Evolutionary conservation across 306 rosid species (phyloP).

Genomic region (Arachis stenosperma): DNA sequence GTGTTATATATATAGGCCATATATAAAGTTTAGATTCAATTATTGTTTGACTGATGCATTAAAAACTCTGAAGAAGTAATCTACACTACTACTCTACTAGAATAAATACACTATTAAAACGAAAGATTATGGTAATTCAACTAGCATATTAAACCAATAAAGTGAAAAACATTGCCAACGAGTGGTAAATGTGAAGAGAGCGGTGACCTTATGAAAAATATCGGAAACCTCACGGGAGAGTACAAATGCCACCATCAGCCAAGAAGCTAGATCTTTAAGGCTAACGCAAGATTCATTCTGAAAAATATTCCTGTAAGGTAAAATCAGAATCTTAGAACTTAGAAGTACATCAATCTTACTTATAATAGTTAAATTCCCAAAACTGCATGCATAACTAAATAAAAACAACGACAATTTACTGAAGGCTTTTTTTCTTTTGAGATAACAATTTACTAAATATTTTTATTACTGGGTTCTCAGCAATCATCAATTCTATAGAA

Average conservation of each 20-base stretch:
- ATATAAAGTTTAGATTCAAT: neutral
- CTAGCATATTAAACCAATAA: constrained; percentile 13
- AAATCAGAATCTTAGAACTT: constrained; percentile 32
- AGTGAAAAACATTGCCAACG: neutral
- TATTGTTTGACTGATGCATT: neutral
- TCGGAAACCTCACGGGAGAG: constrained; percentile 81
- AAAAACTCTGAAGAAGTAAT: neutral
- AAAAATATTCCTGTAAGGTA: constrained; percentile 58
- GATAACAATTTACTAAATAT: no score
- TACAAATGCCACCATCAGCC: constrained; percentile 82
- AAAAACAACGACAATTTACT: no score
- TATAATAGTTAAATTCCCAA: neutral
- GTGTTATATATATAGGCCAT: neutral
- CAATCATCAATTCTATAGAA: no score
- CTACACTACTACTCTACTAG: constrained; percentile 17
- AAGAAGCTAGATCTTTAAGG: constrained; percentile 65
- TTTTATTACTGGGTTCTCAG: no score
- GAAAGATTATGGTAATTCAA: neutral
- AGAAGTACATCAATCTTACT: constrained; percentile 17
- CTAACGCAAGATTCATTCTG: constrained; percentile 56
- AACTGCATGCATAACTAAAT: neutral
- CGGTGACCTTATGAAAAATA: constrained; percentile 76
- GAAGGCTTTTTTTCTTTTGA: no score
- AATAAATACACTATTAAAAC: neutral
- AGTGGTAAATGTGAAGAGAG: neutral